phyloP scores from a whole-genome alignment of 2,329 filamentous ascomycete genomes.

The Colletotrichum tofieldiae region DNA sequence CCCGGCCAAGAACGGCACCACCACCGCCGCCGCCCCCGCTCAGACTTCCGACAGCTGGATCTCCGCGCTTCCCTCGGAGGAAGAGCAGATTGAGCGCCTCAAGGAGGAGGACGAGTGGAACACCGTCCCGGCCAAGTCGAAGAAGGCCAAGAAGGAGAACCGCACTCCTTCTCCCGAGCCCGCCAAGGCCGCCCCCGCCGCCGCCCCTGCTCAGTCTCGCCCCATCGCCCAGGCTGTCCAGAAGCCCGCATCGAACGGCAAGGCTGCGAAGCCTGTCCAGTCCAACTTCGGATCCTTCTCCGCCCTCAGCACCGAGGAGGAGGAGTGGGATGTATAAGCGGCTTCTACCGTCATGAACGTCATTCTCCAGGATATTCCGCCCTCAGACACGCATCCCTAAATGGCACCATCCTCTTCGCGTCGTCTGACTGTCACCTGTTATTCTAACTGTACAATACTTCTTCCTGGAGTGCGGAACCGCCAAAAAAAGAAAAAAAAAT shows the following conservation, averaged over 20 bases:
- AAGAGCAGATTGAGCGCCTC: conserved; percentile 74
- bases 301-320: conserved; percentile 61
- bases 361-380: conserved; percentile 36
- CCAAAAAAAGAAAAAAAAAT: conserved; percentile 19
- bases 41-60: conserved; percentile 62
- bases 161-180: conserved; percentile 58
- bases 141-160: conserved; percentile 58
- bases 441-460: conserved; percentile 44
- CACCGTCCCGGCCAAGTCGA: conserved; percentile 67
- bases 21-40: conserved; percentile 50
- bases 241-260: conserved; percentile 49
- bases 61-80: conserved; percentile 70
- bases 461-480: conserved; percentile 40
- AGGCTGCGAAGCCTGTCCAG: conserved; percentile 50
- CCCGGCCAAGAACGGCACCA: conserved; percentile 52
- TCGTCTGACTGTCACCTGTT: conserved; percentile 41
- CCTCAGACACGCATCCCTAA: conserved; percentile 19
- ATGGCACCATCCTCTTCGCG: conserved; percentile 6
- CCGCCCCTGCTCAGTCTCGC: conserved; percentile 46
- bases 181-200: conserved; percentile 49
- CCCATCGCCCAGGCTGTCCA: conserved; percentile 51
- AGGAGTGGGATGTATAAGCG: conserved; percentile 68
- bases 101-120: conserved; percentile 72
- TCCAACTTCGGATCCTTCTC: conserved; percentile 63
- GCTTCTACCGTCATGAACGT: conserved; percentile 3